Evolutionary conservation across 2,329 filamentous ascomycete genomes (phyloP).

Genomic region (Arthrinium phaeospermum): DNA sequence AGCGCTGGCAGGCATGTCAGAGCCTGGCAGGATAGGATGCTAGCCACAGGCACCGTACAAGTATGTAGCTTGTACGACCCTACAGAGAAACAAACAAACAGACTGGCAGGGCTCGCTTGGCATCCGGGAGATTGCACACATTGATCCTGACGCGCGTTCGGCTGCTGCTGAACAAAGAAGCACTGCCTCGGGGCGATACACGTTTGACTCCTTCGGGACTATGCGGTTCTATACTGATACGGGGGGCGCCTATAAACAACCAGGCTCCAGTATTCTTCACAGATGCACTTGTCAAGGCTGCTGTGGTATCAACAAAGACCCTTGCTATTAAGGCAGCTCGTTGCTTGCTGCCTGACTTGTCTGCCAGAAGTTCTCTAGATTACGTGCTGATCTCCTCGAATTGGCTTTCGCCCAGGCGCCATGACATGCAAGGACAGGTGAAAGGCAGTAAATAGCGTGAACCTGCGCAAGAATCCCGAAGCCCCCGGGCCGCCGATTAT

Average conservation of each 20-base stretch:
- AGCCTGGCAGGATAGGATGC: neutral
- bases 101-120: neutral
- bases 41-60: slow-evolving; percentile 4
- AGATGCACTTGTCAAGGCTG: neutral
- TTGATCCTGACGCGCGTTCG: slow-evolving; percentile 14
- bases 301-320: neutral
- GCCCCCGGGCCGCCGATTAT: neutral
- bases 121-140: neutral
- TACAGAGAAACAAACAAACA: neutral
- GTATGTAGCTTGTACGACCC: neutral
- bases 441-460: neutral
- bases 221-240: neutral
- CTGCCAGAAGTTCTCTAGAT: neutral
- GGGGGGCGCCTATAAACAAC: neutral
- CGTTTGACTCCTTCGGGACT: neutral
- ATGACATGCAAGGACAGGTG: neutral
- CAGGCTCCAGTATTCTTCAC: neutral
- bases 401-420: neutral
- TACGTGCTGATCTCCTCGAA: neutral
- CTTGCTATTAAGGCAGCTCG: neutral
- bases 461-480: neutral
- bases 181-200: neutral
- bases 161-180: neutral
- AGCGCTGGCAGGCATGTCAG: neutral
- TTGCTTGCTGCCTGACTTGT: slow-evolving; percentile 2